Conservation (phyloP, 257 asterid species). For the Ajuga chamaepitys region DNA sequence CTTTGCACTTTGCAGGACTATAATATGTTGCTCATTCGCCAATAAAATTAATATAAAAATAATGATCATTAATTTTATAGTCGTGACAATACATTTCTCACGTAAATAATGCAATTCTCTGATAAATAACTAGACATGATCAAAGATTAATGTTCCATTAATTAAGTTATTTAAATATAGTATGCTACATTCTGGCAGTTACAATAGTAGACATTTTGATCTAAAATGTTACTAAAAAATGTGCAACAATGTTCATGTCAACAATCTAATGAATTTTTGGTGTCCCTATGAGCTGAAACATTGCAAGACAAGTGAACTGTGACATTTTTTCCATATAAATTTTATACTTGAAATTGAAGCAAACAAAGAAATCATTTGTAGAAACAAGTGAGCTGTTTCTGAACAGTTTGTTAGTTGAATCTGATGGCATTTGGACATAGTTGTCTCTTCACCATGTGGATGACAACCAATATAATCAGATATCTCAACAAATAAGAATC, state of each 20-base stretch:
- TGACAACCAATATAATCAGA: slow-evolving; percentile 3
- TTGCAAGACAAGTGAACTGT: not conserved
- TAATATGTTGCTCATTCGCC: too few relatives aligned
- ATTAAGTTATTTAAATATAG: too few relatives aligned
- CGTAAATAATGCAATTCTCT: too few relatives aligned
- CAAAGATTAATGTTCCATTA: too few relatives aligned
- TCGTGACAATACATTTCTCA: too few relatives aligned
- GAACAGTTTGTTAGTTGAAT: not conserved
- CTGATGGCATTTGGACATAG: slow-evolving; percentile 11
- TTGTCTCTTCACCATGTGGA: slow-evolving; percentile 17
- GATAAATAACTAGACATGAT: too few relatives aligned
- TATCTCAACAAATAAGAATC: not conserved
- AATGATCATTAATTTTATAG: too few relatives aligned
- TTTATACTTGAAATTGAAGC: not conserved
- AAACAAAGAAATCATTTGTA: not conserved
- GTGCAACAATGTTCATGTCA: not conserved
- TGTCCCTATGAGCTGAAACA: not conserved
- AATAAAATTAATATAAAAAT: too few relatives aligned
- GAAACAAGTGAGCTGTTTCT: slow-evolving; percentile 10
- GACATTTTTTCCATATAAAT: not conserved
- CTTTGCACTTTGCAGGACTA: too few relatives aligned
- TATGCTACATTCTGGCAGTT: too few relatives aligned
- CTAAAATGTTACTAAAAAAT: too few relatives aligned
- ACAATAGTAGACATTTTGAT: too few relatives aligned
- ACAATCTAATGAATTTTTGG: not conserved